These are phyloP conservation scores for Hypoxylon cercidicola DNA, from an alignment of 495 filamentous ascomycete species.

Conservation along the genomic window DNA sequence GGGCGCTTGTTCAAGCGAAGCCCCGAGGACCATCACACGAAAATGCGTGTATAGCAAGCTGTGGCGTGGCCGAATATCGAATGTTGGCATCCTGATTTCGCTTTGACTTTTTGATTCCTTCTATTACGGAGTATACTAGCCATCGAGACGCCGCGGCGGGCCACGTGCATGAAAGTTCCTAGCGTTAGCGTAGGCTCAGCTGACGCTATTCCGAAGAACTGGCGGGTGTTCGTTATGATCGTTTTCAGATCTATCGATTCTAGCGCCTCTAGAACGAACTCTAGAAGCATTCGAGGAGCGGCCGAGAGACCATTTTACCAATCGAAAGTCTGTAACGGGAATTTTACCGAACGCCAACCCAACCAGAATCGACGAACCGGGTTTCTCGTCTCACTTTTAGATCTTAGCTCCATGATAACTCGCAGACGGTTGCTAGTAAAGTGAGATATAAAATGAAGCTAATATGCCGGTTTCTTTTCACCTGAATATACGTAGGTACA, in stretches of 20 bases:
- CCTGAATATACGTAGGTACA: neutral
- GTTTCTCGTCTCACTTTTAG: constrained; percentile 25
- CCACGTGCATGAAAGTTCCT: constrained; percentile 30
- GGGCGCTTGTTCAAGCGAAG: neutral
- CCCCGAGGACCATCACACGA: constrained; percentile 10
- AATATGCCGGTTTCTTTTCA: constrained; percentile 5
- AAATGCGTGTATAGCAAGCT: constrained; percentile 6
- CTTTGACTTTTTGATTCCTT: constrained; percentile 16
- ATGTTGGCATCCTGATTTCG: constrained; percentile 23
- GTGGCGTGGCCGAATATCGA: constrained; percentile 13
- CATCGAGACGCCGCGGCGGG: constrained; percentile 15
- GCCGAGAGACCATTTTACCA: constrained; percentile 6
- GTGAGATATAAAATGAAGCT: constrained; percentile 5
- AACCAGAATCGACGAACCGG: constrained; percentile 7
- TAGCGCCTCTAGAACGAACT: constrained; percentile 21
- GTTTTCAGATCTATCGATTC: constrained; percentile 37
- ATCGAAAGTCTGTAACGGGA: constrained; percentile 9
- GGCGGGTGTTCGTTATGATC: constrained; percentile 14
- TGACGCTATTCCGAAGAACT: constrained; percentile 27
- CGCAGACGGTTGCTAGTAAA: constrained; percentile 15
- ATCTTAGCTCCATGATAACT: constrained; percentile 19
- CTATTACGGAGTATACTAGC: constrained; percentile 4
- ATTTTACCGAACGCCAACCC: constrained; percentile 1
- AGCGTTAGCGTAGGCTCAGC: constrained; percentile 26
- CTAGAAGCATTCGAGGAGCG: constrained; percentile 16